A percentile compares a stretch with the other conserved stretches of the same genome.
phyloP scores from a whole-genome alignment of 208 protist species.

The Herpetomonas tarakana region DNA sequence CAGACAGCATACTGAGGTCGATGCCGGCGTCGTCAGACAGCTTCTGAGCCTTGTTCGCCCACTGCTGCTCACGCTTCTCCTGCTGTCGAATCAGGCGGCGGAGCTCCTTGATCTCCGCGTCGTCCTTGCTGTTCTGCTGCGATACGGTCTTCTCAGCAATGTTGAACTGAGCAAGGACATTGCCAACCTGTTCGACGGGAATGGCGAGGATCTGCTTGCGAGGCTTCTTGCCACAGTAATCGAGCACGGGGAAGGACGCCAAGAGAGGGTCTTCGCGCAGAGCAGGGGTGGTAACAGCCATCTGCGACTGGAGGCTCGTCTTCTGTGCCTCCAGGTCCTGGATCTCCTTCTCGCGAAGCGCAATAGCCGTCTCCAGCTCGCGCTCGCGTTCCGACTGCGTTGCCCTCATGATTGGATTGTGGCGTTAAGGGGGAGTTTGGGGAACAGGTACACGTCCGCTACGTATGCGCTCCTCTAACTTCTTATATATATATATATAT shows the following conservation, averaged over 20 bases:
- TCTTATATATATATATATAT: background rate
- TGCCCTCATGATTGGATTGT: constrained; percentile 32
- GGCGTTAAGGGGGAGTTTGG: background rate
- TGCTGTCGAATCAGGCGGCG: constrained; percentile 48
- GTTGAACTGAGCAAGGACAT: constrained; percentile 62
- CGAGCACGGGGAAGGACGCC: constrained; percentile 66
- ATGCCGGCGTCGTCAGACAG: constrained; percentile 41
- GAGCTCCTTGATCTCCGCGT: constrained; percentile 48
- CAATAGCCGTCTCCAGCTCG: constrained; percentile 62
- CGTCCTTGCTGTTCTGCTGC: constrained; percentile 48
- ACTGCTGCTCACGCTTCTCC: constrained; percentile 21
- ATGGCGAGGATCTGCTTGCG: constrained; percentile 33
- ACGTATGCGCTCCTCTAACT: too few relatives aligned
- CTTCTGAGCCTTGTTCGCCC: constrained; percentile 15
- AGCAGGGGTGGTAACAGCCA: constrained; percentile 22
- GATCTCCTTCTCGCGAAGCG: constrained; percentile 60
- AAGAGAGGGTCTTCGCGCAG: constrained; percentile 42
- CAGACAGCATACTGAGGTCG: constrained; percentile 23
- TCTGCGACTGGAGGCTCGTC: constrained; percentile 39
- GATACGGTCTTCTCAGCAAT: constrained; percentile 63
- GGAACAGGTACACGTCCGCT: too few relatives aligned
- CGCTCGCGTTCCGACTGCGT: constrained; percentile 50
- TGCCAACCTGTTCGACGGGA: constrained; percentile 71
- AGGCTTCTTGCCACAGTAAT: constrained; percentile 63
- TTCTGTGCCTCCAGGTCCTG: constrained; percentile 52